These are phyloP conservation scores for Sphaceloma murrayae DNA, from an alignment of 2,329 filamentous ascomycete genomes.

Conservation along the genomic window DNA sequence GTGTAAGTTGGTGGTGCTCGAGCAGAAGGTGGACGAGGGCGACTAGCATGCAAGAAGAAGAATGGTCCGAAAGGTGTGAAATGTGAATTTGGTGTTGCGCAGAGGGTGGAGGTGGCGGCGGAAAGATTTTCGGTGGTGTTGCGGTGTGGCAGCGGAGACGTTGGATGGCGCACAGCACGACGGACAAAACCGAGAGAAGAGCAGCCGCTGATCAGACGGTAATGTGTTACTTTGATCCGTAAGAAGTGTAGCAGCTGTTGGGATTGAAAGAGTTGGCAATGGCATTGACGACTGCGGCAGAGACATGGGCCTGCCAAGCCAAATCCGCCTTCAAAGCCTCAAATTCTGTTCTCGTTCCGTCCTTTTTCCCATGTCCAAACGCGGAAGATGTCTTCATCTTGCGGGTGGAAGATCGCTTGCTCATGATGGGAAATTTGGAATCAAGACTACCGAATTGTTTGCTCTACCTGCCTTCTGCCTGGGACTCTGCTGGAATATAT, in stretches of 20 bases:
- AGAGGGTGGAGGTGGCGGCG: background rate
- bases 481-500: background rate
- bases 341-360: conserved; percentile 1
- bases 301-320: conserved; percentile 10
- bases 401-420: conserved; percentile 3
- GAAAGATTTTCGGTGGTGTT: no score
- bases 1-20: conserved; percentile 15
- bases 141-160: no score
- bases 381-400: background rate
- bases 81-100: background rate
- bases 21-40: background rate
- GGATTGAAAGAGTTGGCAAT: conserved; percentile 14
- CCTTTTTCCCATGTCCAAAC: conserved; percentile 3
- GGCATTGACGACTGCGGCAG: background rate
- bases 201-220: no score
- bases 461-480: background rate
- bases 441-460: background rate
- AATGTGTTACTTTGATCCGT: background rate
- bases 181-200: no score
- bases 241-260: conserved; percentile 1
- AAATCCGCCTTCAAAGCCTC: conserved; percentile 5
- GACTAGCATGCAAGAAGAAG: background rate
- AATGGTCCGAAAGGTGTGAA: background rate
- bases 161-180: no score
- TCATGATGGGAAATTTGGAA: background rate